These are phyloP conservation scores for Kernera saxatilis DNA, from an alignment of 345 rosid genomes.

Conservation along the genomic window DNA sequence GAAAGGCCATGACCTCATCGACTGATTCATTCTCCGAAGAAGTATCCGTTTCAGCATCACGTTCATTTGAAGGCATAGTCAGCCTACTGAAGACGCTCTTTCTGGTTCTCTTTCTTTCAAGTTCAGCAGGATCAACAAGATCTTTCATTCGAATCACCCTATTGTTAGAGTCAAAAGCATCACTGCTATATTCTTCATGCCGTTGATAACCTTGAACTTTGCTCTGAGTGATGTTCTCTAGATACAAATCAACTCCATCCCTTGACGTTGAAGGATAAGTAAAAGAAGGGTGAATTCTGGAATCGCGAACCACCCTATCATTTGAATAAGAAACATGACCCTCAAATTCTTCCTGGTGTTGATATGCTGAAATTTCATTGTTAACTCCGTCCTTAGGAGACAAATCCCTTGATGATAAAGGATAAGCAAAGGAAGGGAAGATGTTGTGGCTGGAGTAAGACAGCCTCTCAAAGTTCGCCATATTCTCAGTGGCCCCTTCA, in stretches of 20 bases:
- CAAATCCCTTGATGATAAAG: background rate
- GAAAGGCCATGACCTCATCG: constrained; percentile 44
- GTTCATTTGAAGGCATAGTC: constrained; percentile 23
- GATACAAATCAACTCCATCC: constrained; percentile 17
- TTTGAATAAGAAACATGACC: background rate
- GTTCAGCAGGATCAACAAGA: constrained; percentile 2
- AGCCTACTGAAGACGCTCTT: constrained; percentile 53
- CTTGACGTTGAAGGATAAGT: background rate
- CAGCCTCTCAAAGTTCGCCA: constrained; percentile 13
- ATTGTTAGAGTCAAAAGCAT: constrained; percentile 21
- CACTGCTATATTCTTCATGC: constrained; percentile 12
- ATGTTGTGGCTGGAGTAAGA: constrained; percentile 19
- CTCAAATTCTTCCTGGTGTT: constrained; percentile 10
- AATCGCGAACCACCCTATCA: background rate
- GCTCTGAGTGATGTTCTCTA: constrained; percentile 10
- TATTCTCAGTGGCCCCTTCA: constrained; percentile 4
- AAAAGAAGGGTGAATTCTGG: constrained; percentile 31
- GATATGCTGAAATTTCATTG: constrained; percentile 4
- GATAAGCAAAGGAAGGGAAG: constrained; percentile 29
- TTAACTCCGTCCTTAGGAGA: background rate
- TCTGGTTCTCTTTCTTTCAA: constrained; percentile 22
- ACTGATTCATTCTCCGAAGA: constrained; percentile 28
- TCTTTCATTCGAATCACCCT: constrained; percentile 7
- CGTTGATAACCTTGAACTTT: constrained; percentile 16
- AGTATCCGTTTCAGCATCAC: constrained; percentile 2